Evolutionary conservation across 371 early-diverging fungal genomes (phyloP).

Genomic region (Mucor irregularis): DNA sequence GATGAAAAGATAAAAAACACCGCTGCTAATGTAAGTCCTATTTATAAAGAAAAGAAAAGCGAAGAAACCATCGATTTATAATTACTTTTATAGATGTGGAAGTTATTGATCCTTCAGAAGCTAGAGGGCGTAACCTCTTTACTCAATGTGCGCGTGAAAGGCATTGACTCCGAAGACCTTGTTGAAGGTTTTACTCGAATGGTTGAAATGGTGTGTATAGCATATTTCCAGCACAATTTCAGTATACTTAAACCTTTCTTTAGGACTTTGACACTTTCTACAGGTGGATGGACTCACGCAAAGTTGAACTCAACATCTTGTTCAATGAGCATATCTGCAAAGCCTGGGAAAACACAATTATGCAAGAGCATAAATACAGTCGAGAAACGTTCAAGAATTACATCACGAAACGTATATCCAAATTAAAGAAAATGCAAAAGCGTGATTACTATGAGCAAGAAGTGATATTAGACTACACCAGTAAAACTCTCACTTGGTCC

Average conservation of each 20-base stretch:
- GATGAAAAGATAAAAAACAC: slow-evolving; percentile 48
- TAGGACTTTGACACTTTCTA: slow-evolving; percentile 56
- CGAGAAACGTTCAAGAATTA: slow-evolving; percentile 55
- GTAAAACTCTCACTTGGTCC: slow-evolving; percentile 60
- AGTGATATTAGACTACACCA: slow-evolving; percentile 53
- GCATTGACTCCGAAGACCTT: slow-evolving; percentile 59
- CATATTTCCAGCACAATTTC: background rate
- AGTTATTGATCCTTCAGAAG: slow-evolving; percentile 61
- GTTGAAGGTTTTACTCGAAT: slow-evolving; percentile 64
- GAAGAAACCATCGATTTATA: background rate
- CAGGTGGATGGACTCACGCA: slow-evolving; percentile 57
- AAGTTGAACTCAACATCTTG: slow-evolving; percentile 46
- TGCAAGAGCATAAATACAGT: slow-evolving; percentile 54
- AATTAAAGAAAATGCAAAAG: slow-evolving; percentile 60
- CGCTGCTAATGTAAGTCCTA: slow-evolving; percentile 46
- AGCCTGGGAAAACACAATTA: slow-evolving; percentile 63
- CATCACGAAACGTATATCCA: slow-evolving; percentile 49
- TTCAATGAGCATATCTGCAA: slow-evolving; percentile 60
- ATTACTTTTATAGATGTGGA: slow-evolving; percentile 51
- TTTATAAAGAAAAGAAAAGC: background rate
- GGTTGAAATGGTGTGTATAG: slow-evolving; percentile 37
- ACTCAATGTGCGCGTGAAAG: slow-evolving; percentile 46
- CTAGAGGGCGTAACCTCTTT: slow-evolving; percentile 44
- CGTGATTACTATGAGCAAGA: slow-evolving; percentile 51
- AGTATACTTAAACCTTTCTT: too few species aligned